Evolutionary conservation across 1,284 basidiomycete species (phyloP).

Genomic region (Volvariella volvacea): DNA sequence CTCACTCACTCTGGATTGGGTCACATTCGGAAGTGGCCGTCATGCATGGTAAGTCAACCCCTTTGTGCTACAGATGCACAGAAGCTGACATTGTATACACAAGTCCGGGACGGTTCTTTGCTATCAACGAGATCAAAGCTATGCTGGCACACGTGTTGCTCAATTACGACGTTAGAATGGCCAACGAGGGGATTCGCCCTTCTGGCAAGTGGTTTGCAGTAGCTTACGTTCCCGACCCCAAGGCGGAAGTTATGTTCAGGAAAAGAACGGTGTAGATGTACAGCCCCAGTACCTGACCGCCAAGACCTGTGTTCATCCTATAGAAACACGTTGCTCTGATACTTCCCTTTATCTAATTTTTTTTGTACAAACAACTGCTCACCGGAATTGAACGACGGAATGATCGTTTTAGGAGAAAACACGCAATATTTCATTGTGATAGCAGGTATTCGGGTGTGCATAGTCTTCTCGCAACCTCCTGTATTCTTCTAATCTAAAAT

Average conservation of each 20-base stretch:
- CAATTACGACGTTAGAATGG: conserved; percentile 37
- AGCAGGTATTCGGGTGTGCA: too few relatives aligned
- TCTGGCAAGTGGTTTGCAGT: conserved; percentile 12
- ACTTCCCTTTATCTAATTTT: too few relatives aligned
- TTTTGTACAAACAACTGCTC: too few relatives aligned
- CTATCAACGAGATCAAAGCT: conserved; percentile 31
- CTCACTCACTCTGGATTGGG: conserved; percentile 9
- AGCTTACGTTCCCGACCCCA: conserved; percentile 7
- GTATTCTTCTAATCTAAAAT: too few relatives aligned
- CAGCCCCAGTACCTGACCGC: too few relatives aligned
- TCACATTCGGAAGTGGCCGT: conserved; percentile 11
- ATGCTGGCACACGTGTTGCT: conserved; percentile 33
- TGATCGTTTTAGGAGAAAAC: too few relatives aligned
- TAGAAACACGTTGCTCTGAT: too few relatives aligned
- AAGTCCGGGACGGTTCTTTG: conserved; percentile 42
- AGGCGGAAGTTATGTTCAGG: conserved; percentile 13
- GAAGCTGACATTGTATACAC: conserved; percentile 1
- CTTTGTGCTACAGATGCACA: not conserved
- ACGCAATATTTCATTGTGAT: too few relatives aligned
- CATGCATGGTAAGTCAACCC: conserved; percentile 9
- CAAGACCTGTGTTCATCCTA: too few relatives aligned
- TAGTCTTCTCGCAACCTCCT: too few relatives aligned
- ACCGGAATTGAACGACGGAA: too few relatives aligned
- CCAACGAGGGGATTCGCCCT: conserved; percentile 17
- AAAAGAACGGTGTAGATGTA: too few relatives aligned